Evolutionary conservation across 1,284 basidiomycete genomes (phyloP).

Genomic region (Tylopilus sp.): DNA sequence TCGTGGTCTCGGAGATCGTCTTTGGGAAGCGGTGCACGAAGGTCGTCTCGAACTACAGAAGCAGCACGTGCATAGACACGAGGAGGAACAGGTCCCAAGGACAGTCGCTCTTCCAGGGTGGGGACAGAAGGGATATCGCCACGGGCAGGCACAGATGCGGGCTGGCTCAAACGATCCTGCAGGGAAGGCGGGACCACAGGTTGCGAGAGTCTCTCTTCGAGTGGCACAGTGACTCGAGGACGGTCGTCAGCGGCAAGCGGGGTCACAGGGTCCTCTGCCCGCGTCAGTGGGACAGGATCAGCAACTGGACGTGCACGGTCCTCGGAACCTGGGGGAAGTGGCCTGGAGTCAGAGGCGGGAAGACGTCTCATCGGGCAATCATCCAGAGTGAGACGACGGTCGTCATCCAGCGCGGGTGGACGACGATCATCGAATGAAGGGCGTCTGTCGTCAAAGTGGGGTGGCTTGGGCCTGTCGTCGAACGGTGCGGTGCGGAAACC

Average conservation of each 20-base stretch:
- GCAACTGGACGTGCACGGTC: conserved; percentile 19
- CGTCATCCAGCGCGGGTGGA: conserved; percentile 15
- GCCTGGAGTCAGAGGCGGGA: conserved; percentile 20
- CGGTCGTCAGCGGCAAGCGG: conserved; percentile 31
- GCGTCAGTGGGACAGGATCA: conserved; percentile 14
- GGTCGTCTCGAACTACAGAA: conserved; percentile 37
- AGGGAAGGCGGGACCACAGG: conserved; percentile 30
- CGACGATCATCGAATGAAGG: conserved; percentile 31
- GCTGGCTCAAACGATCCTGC: conserved; percentile 40
- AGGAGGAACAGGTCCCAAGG: conserved; percentile 29
- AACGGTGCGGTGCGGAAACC: conserved; percentile 11
- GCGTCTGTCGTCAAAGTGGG: conserved; percentile 27
- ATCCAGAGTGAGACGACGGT: conserved; percentile 29
- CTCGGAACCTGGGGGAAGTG: conserved; percentile 16
- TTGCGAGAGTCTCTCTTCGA: conserved; percentile 41
- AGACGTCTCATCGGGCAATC: conserved; percentile 28
- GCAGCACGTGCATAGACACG: conserved; percentile 26
- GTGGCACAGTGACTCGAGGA: conserved; percentile 26
- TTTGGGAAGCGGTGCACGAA: conserved; percentile 30
- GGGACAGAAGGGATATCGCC: conserved; percentile 30
- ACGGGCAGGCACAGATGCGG: conserved; percentile 25
- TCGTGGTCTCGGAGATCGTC: conserved; percentile 28
- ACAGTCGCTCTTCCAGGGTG: conserved; percentile 44
- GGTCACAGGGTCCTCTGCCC: conserved; percentile 22
- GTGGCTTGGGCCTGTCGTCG: conserved; percentile 22